phyloP scores from a whole-genome alignment of 78 protist species.

The Parvularia atlantis region DNA sequence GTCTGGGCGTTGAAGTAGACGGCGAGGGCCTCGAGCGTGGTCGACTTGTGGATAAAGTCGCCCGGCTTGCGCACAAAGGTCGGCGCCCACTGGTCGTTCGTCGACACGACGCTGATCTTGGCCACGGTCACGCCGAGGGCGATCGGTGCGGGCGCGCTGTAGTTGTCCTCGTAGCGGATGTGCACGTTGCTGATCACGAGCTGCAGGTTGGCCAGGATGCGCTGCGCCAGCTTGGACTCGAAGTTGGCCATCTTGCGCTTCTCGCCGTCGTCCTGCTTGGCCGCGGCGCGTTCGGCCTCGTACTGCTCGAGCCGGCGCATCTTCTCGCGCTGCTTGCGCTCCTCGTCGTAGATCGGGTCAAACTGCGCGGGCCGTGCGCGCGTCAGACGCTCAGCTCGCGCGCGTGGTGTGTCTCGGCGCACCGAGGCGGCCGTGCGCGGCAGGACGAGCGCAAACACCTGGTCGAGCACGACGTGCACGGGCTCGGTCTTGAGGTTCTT shows the following conservation, averaged over 20 bases:
- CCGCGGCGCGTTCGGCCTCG: too few relatives aligned
- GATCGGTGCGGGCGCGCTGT: neutral
- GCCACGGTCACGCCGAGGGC: constrained; percentile 3
- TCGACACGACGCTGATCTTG: neutral
- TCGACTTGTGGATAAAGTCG: neutral
- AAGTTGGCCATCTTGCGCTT: too few relatives aligned
- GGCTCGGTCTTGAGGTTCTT: constrained; percentile 49
- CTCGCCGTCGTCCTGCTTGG: too few relatives aligned
- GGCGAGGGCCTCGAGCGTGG: neutral
- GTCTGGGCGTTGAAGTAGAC: neutral
- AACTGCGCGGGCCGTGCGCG: too few relatives aligned
- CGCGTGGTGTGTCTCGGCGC: too few relatives aligned
- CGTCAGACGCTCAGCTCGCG: too few relatives aligned
- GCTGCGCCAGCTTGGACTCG: neutral
- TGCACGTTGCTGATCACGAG: neutral
- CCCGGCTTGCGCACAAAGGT: neutral
- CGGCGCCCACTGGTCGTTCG: neutral
- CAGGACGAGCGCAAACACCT: constrained; percentile 15
- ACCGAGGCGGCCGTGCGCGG: constrained; percentile 26
- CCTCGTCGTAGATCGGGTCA: constrained; percentile 26
- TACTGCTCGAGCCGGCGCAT: constrained; percentile 24
- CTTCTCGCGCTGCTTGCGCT: constrained; percentile 31
- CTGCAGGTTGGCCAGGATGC: constrained; percentile 8
- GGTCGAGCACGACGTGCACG: constrained; percentile 38
- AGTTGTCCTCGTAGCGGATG: constrained; percentile 6